phyloP scores from a whole-genome alignment of 148 eudicot species.

The Drosera capensis region DNA sequence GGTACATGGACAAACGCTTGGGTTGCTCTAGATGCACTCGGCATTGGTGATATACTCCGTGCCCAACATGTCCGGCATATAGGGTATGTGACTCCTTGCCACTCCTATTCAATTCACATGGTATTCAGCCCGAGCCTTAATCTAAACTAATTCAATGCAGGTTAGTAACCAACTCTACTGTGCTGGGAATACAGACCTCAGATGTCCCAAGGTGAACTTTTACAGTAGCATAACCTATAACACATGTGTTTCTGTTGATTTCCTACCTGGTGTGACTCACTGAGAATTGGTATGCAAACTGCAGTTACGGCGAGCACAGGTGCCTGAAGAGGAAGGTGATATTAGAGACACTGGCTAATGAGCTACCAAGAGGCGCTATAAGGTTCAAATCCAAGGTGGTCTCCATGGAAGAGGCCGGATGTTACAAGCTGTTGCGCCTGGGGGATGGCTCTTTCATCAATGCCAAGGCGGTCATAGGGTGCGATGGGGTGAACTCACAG shows the following conservation, averaged over 20 bases:
- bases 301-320: constrained; percentile 23
- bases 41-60: constrained; percentile 30
- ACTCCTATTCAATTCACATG: too few species aligned
- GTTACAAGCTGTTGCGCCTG: constrained; percentile 33
- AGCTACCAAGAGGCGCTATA: constrained; percentile 34
- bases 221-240: too few species aligned
- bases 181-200: too few species aligned
- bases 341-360: constrained; percentile 30
- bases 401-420: constrained; percentile 21
- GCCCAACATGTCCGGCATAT: constrained; percentile 12
- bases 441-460: constrained; percentile 39
- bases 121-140: too few species aligned
- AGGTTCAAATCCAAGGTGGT: constrained; percentile 43
- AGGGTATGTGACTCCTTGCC: constrained; percentile 10
- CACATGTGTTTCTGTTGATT: too few species aligned
- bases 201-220: too few species aligned
- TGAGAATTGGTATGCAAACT: background rate
- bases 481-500: constrained; percentile 30
- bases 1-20: constrained; percentile 35
- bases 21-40: constrained; percentile 35
- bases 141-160: too few species aligned
- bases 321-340: constrained; percentile 27
- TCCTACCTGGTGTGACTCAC: background rate
- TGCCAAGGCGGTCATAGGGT: constrained; percentile 26
- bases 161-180: too few species aligned